phyloP scores from a whole-genome alignment of 2,329 filamentous ascomycete species.

The Blastomyces gilchristii region DNA sequence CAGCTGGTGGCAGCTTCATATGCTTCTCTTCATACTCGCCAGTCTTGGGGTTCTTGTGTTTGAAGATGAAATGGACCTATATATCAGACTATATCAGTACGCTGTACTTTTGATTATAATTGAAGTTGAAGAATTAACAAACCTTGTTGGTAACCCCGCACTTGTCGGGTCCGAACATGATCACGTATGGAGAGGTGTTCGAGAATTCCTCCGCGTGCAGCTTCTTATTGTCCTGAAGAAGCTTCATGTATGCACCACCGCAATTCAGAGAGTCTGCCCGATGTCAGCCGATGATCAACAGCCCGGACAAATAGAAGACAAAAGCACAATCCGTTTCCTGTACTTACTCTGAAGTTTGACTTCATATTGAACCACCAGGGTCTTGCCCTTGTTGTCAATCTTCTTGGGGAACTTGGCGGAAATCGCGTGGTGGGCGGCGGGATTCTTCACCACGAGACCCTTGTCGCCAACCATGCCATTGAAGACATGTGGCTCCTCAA shows the following conservation, averaged over 20 bases:
- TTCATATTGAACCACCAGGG: slow-evolving; percentile 95
- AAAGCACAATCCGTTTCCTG: slow-evolving; percentile 2
- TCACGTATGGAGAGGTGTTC: slow-evolving; percentile 93
- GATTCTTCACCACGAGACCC: slow-evolving; percentile 95
- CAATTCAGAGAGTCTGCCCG: slow-evolving; percentile 82
- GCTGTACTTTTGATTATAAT: not conserved
- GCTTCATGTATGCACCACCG: slow-evolving; percentile 98
- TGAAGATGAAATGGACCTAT: slow-evolving; percentile 85
- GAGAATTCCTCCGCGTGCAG: slow-evolving; percentile 97
- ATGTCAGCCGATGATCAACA: slow-evolving; percentile 25
- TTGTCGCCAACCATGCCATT: slow-evolving; percentile 93
- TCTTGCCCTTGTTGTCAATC: slow-evolving; percentile 95
- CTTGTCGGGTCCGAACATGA: slow-evolving; percentile 99
- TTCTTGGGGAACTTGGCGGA: slow-evolving; percentile 96
- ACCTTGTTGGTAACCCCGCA: slow-evolving; percentile 99
- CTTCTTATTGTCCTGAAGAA: slow-evolving; percentile 93
- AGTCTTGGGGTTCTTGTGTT: slow-evolving; percentile 99
- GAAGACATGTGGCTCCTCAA: slow-evolving; percentile 83
- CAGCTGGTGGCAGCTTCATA: slow-evolving; percentile 69
- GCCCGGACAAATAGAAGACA: not conserved
- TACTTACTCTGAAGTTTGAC: slow-evolving; percentile 93
- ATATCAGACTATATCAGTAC: slow-evolving; percentile 18
- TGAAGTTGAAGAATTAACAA: slow-evolving; percentile 18
- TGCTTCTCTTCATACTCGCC: slow-evolving; percentile 99
- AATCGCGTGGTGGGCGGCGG: slow-evolving; percentile 96